Conservation (phyloP, 2,329 filamentous ascomycete species). For the Aspergillus amoenus region DNA sequence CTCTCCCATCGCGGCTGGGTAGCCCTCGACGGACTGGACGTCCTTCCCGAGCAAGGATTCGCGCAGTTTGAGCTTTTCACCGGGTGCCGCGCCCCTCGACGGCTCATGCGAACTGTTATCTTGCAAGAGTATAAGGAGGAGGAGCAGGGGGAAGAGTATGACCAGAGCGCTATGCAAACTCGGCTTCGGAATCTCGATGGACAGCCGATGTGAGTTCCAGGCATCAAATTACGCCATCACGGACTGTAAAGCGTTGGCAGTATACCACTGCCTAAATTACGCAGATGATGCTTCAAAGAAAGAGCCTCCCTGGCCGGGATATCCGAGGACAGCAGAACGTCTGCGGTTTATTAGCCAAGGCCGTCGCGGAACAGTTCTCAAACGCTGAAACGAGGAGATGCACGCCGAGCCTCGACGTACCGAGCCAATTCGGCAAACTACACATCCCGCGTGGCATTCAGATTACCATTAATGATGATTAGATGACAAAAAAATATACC, state of each 20-base stretch:
- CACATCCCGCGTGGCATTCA: no score
- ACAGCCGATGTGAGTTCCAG: constrained; percentile 28
- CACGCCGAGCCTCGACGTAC: no score
- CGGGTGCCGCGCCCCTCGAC: constrained; percentile 37
- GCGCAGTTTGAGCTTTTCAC: constrained; percentile 43
- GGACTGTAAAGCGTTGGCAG: not conserved
- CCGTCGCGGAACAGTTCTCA: not conserved
- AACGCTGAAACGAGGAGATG: not conserved
- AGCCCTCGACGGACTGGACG: constrained; percentile 40
- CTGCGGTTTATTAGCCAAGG: not conserved
- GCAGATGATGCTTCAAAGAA: no score
- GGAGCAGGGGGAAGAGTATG: constrained; percentile 26
- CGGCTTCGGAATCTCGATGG: constrained; percentile 33
- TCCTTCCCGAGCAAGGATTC: constrained; percentile 42
- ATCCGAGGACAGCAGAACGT: not conserved
- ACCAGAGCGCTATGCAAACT: constrained; percentile 28
- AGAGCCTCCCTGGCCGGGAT: no score
- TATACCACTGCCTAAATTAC: not conserved
- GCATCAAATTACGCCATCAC: not conserved
- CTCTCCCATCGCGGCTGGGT: constrained; percentile 40
- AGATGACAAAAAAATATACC: no score
- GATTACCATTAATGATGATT: no score
- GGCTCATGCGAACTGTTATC: constrained; percentile 38
- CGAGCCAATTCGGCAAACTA: no score
- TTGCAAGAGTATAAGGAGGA: constrained; percentile 38